Base-by-base conservation (phyloP, 805 yeast species). In the Schwanniomyces occidentalis region DNA sequence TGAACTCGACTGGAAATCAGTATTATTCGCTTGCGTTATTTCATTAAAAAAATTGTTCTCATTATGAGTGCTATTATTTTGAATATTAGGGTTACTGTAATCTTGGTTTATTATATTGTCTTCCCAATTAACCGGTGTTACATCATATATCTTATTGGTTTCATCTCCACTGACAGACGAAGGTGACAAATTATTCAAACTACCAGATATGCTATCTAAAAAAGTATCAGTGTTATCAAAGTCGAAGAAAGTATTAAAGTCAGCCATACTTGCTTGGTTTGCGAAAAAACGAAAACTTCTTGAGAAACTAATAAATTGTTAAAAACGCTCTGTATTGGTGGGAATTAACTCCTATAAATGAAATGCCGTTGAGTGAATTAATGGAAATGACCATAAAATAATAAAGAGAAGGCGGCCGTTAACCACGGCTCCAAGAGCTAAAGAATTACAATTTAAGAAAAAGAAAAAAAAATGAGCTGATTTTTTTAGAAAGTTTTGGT, bases 161-260 rank as follows among this genome's bases (percentile, higher is more conserved):
- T 50, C 56, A 27, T 50, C 54, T 8, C 46, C 53, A 17, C 46
- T 40, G 17, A 43, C 29, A 14, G 54, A 47, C 15, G 46, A 36
- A 13, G 54, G 57, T 24, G 54, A 48, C 16, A 54, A 38, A 21
- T 43, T 35, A n/a, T 38, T 43, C 12, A 49, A 35, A 12, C 55
- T 41, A 6, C 58, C 62, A n/a, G 58, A 48, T 10, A 62, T 49
- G 24, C 46, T 45, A 32, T 52, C 53, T 30, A 63, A 45, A 31
- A 63, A 61, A 34, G 34, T 47, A 35, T 61, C 64, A 10, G 66
- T 48, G 23, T 53, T 46, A 14, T 54, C 61, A 38, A 63, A 61
- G 35, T 51, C 51, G 33, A 51, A 52, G 16, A 38, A 44, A 5
- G n/a, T n/a, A n/a, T n/a, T n/a, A n/a, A n/a, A n/a, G n/a, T n/a